Conservation (phyloP, 2,329 filamentous ascomycete genomes). For the Cercospora zeina region DNA sequence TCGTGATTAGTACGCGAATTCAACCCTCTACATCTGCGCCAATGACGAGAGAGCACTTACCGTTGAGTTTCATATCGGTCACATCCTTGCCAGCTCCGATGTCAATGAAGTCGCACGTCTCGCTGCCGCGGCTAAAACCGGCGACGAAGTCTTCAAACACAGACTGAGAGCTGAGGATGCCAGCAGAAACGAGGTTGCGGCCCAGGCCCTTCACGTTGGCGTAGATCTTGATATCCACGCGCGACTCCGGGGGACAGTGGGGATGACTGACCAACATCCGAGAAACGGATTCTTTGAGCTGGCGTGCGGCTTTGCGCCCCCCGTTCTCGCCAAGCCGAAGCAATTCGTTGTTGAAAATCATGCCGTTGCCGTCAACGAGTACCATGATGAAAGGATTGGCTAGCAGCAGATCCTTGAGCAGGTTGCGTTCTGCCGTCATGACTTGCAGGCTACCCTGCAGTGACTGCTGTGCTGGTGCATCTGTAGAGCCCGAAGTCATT, state of each 20-base stretch:
- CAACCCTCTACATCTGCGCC: neutral
- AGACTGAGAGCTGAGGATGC: slow-evolving; percentile 54
- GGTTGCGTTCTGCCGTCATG: slow-evolving; percentile 7
- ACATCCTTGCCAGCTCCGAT: slow-evolving; percentile 60
- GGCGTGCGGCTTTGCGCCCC: slow-evolving; percentile 56
- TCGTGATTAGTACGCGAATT: slow-evolving; percentile 34
- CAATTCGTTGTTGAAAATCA: slow-evolving; percentile 44
- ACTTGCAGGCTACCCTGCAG: slow-evolving; percentile 9
- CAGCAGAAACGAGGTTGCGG: slow-evolving; percentile 36
- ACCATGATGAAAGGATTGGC: slow-evolving; percentile 60
- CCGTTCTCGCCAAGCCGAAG: slow-evolving; percentile 49
- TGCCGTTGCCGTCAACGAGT: slow-evolving; percentile 63
- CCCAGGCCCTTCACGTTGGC: slow-evolving; percentile 44
- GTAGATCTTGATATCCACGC: slow-evolving; percentile 51
- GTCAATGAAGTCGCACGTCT: slow-evolving; percentile 62
- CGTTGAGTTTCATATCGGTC: slow-evolving; percentile 59
- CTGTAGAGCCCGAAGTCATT: slow-evolving; percentile 42
- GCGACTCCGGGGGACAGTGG: slow-evolving; percentile 44
- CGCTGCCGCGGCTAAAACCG: slow-evolving; percentile 59
- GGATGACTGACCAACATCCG: slow-evolving; percentile 29
- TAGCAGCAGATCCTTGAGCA: slow-evolving; percentile 13
- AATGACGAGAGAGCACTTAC: neutral
- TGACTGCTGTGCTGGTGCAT: neutral
- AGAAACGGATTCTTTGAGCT: slow-evolving; percentile 54
- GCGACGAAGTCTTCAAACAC: slow-evolving; percentile 52